Base-by-base conservation (phyloP, 2,329 filamentous ascomycete species). In the Zasmidium cellare region DNA sequence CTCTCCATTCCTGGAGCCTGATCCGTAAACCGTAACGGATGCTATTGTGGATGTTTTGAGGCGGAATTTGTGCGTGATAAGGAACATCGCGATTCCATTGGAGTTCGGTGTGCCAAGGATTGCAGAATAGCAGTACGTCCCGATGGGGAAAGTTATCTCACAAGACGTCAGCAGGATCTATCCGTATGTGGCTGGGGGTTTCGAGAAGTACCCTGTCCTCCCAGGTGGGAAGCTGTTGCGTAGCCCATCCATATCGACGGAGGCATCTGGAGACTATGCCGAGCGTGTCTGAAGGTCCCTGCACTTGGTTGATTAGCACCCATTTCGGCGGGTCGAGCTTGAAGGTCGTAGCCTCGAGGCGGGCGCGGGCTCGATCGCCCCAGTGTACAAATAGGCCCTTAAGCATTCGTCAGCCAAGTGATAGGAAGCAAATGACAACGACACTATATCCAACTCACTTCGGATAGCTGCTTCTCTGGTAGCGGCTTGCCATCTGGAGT, bases 1-100 rank as follows among this genome's bases (percentile, higher is more conserved):
- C 7, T 31, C 14, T 7, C 14, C 7, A 31, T 70, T 84, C 19
- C 69, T 83, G n/a, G n/a, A n/a, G 6, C 28, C 50, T 1, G 50
- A 52, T n/a, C 22, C 50, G n/a, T 19, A 52, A 18, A 52, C 7
- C 16, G 50, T 52, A 35, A 52, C 24, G 23, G 50, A 52, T 41
- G 12, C 16, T 22, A 52, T 14, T 12, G n/a, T 19, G 2, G 9
- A 1, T 25, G 7, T 7, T 14, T 31, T 7, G 28, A 31, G 14
- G 28, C 28, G 28, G 20, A 18, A 19, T 20, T 51, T 56, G 38
- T 54, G 41, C 22, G 38, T 16, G 22, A 51, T 46, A 12, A 51
- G 19, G 22, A 56, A 35, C 20, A 12, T 44, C 14, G 46, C 48
- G 16, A 56, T 11, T 2, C 28, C 46, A 18, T 19, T 28, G 14